These are phyloP conservation scores for Crithidia thermophila DNA, from an alignment of 208 protist species.

Conservation along the genomic window DNA sequence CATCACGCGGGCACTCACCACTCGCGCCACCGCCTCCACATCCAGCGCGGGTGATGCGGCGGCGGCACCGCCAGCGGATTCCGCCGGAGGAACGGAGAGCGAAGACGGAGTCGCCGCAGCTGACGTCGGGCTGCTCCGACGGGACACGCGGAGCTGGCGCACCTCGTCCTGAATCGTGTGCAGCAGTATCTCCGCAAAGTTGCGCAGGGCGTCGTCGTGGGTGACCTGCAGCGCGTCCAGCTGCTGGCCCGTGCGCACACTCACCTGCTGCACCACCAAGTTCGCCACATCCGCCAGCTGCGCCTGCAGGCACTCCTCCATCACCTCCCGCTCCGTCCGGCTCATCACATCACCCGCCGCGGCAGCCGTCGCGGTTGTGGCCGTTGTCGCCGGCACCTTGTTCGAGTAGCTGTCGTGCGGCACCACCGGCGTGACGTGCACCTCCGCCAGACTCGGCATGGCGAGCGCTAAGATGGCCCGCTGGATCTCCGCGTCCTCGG, in stretches of 20 bases:
- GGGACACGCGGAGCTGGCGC: slow-evolving; percentile 21
- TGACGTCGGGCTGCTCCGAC: no score
- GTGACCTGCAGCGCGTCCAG: slow-evolving; percentile 38
- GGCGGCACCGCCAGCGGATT: no score
- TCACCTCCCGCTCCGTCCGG: slow-evolving; percentile 36
- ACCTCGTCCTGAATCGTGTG: slow-evolving; percentile 55
- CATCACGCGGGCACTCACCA: slow-evolving; percentile 27
- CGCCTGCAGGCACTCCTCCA: slow-evolving; percentile 50
- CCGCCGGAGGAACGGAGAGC: no score
- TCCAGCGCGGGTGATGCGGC: slow-evolving; percentile 4
- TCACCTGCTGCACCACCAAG: slow-evolving; percentile 52
- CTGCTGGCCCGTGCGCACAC: slow-evolving; percentile 32
- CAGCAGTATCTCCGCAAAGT: slow-evolving; percentile 51
- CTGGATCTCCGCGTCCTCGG: slow-evolving; percentile 72
- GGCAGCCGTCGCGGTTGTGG: neutral
- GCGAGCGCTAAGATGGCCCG: slow-evolving; percentile 59
- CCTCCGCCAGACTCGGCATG: slow-evolving; percentile 46
- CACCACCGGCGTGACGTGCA: slow-evolving; percentile 46
- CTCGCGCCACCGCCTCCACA: slow-evolving; percentile 22
- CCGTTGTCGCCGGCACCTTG: neutral
- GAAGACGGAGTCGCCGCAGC: no score
- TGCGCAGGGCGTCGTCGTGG: slow-evolving; percentile 38
- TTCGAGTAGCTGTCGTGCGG: slow-evolving; percentile 23
- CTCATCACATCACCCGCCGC: slow-evolving; percentile 11
- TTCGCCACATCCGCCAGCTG: slow-evolving; percentile 72